A percentile compares a stretch with the other conserved stretches of the same genome.
Conservation (phyloP, 352 stramenopile genomes). For the Phytophthora tentaculata region DNA sequence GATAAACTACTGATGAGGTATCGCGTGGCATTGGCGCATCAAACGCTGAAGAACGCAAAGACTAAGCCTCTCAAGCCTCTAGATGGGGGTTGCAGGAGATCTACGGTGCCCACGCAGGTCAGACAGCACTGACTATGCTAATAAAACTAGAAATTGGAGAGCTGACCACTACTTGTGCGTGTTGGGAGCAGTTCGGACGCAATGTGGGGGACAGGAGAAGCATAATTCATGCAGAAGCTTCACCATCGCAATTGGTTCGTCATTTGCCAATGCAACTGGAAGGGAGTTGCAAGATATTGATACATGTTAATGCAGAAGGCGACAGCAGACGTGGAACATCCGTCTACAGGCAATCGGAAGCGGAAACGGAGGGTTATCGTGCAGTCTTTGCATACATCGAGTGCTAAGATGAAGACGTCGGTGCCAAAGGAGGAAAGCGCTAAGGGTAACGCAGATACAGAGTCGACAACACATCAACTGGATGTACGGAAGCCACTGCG, state of each 20-base stretch:
- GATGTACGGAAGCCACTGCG: conserved; percentile 24
- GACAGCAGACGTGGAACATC: conserved; percentile 17
- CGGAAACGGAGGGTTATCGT: conserved; percentile 64
- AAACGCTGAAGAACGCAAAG: conserved; percentile 38
- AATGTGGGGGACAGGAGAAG: conserved; percentile 42
- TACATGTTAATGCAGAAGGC: conserved; percentile 26
- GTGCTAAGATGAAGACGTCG: conserved; percentile 1
- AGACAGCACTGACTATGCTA: not conserved
- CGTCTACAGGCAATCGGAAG: conserved; percentile 45
- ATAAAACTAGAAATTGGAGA: not conserved
- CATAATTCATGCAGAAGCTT: conserved; percentile 46
- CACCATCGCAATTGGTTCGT: conserved; percentile 41
- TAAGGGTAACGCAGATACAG: conserved; percentile 9
- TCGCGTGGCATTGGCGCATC: conserved; percentile 50
- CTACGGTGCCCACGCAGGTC: conserved; percentile 51
- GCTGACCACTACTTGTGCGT: conserved; percentile 8
- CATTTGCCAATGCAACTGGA: not conserved
- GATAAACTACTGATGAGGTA: conserved; percentile 73
- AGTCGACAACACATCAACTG: conserved; percentile 21
- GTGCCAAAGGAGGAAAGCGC: not conserved
- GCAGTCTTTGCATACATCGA: conserved; percentile 42
- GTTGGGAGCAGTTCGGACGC: conserved; percentile 45
- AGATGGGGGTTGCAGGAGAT: conserved; percentile 42
- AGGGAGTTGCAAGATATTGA: not conserved
- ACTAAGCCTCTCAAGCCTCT: conserved; percentile 44